Conservation (phyloP, 805 yeast species). For the Cyberlindnera meyerae region DNA sequence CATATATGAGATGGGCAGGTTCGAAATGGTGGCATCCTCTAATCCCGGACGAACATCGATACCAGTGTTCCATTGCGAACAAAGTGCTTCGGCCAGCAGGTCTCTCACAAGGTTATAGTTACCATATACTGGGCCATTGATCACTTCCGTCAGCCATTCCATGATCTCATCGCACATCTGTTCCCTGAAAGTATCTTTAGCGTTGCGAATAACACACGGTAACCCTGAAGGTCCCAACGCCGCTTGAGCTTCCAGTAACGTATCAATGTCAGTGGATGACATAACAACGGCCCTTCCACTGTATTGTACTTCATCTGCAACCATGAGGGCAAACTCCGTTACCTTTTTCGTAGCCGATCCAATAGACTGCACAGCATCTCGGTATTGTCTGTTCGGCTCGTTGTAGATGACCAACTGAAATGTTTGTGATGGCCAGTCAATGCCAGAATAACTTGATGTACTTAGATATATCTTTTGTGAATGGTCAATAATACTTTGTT, state of each 20-base stretch:
- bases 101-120: conserved; percentile 44
- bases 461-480: conserved; percentile 31
- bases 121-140: conserved; percentile 48
- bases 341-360: conserved; percentile 59
- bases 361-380: conserved; percentile 68
- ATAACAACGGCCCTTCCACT: conserved; percentile 69
- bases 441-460: conserved; percentile 40
- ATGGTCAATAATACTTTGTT: conserved; percentile 26
- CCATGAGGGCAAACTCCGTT: conserved; percentile 64
- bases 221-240: conserved; percentile 59
- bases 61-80: conserved; percentile 61
- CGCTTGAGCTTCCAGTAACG: conserved; percentile 50
- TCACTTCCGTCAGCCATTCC: conserved; percentile 57
- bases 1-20: too few relatives aligned
- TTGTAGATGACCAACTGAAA: conserved; percentile 62
- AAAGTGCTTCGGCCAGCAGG: conserved; percentile 51
- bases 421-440: conserved; percentile 40
- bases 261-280: conserved; percentile 46
- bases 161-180: conserved; percentile 73
- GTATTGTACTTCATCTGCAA: conserved; percentile 55
- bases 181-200: conserved; percentile 70
- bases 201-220: conserved; percentile 58
- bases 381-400: conserved; percentile 70
- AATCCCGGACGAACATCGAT: conserved; percentile 21
- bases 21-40: too few relatives aligned